phyloP scores from a whole-genome alignment of 192 early-diverging fungal species.

The Backusella luteola region DNA sequence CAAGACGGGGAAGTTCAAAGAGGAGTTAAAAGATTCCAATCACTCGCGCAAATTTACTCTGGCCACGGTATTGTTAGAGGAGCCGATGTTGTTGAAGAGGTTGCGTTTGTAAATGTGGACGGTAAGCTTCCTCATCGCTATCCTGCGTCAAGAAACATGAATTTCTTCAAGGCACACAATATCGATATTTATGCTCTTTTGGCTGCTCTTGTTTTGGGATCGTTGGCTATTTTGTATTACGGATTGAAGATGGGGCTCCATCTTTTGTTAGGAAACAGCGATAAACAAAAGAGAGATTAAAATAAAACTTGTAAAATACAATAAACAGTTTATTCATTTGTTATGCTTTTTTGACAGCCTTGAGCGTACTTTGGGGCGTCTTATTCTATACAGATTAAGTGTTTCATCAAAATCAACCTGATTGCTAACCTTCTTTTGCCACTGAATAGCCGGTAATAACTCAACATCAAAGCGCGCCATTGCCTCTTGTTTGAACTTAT shows the following conservation, averaged over 20 bases:
- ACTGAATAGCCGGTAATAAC: conserved; percentile 25
- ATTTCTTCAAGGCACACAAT: conserved; percentile 19
- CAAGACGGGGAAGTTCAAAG: not conserved
- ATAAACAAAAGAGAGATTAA: not conserved
- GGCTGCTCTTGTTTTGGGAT: not conserved
- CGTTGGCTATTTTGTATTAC: not conserved
- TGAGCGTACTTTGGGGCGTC: not conserved
- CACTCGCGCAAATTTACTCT: conserved; percentile 18
- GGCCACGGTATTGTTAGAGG: not conserved
- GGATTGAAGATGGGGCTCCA: not conserved
- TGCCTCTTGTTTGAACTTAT: conserved; percentile 41
- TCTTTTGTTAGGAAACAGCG: not conserved
- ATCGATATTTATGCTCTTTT: conserved; percentile 15
- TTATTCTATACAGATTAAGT: conserved; percentile 32
- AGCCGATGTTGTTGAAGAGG: conserved; percentile 28
- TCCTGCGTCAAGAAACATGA: conserved; percentile 12
- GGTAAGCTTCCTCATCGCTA: conserved; percentile 22
- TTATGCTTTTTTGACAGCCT: not conserved
- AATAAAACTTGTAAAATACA: too few relatives aligned
- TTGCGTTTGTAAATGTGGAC: not conserved
- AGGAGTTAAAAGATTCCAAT: not conserved
- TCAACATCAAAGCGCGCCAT: conserved; percentile 30
- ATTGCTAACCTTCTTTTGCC: conserved; percentile 32
- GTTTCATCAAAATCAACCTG: conserved; percentile 38
- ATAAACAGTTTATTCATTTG: not conserved